Base-by-base conservation (phyloP, 495 filamentous ascomycete genomes). In the Aspergillus panamensis region DNA sequence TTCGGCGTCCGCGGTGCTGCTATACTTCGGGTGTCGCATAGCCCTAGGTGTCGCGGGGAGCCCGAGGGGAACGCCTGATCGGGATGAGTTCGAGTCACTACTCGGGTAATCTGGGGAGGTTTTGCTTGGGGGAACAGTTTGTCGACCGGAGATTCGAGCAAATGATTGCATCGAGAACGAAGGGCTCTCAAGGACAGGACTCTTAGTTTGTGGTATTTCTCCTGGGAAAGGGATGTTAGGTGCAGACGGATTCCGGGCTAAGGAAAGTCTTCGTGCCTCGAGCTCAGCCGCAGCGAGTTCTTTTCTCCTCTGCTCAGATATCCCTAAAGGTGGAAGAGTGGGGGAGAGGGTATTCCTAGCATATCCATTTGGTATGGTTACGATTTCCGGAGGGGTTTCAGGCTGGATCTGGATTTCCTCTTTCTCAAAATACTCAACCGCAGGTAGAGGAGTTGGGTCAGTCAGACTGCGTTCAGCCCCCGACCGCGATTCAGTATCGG, bases 251-350 rank as follows among this genome's bases (percentile, higher is more conserved):
- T 91, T 82, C 10, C 87, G 79, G 3, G 90, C 88, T 13, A 96
- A 82, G 20, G 91, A 96, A 60, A 89, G 82, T 45, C 91, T 83
- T 17, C 91, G 84, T 57, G 92, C 88, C 73, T 96, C 91, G 21
- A 96, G 80, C 72, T 96, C 91, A 52, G 87, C 86, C 8, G 89
- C 89, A 13, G 91, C 91, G 25, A 87, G 73, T 62, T 92, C 89
- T 72, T 87, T 90, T 72, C 87, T 86, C 43, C 61, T 73, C 58
- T 64, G 67, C 48, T 77, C 75, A 0, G 69, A 65, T 7, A 74
- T 43, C 25, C 66, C 70, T 29, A 70, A 60, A 8, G 68, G 67
- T 2, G 65, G 66, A 9, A 65, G 61, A 7, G 65, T 68, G 3
- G 67, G 62, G 21, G 63, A 69, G 16, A 58, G 58, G 3, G 60